A percentile compares a stretch with the other conserved stretches of the same genome.
Evolutionary conservation across 805 yeast genomes (phyloP).

Genomic region (Lipomyces anomalus): DNA sequence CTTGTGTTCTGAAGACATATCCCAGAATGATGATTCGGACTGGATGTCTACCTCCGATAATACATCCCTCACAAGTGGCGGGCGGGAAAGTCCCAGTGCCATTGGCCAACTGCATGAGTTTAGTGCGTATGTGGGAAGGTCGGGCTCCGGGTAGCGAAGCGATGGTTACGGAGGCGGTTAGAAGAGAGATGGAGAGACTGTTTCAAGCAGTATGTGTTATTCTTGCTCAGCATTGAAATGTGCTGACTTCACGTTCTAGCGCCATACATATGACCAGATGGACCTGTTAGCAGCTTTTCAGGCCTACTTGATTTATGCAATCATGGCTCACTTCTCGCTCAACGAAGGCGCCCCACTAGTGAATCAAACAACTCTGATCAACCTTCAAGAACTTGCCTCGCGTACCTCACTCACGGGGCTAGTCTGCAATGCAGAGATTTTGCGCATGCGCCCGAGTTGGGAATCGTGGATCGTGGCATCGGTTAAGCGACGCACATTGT

Average conservation of each 20-base stretch:
- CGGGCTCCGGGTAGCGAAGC: neutral
- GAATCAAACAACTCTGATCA: neutral
- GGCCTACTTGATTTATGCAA: slow-evolving; percentile 1
- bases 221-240: neutral
- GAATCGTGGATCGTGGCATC: slow-evolving; percentile 4
- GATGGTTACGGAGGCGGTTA: neutral
- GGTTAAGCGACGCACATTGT: slow-evolving; percentile 4
- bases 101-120: slow-evolving; percentile 1
- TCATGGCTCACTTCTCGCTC: neutral
- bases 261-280: neutral
- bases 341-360: neutral
- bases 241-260: no score
- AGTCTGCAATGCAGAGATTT: slow-evolving; percentile 2
- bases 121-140: slow-evolving; percentile 2
- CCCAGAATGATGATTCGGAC: slow-evolving; percentile 1
- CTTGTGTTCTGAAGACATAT: slow-evolving; percentile 1
- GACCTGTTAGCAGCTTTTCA: slow-evolving; percentile 2
- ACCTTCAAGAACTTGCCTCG: neutral
- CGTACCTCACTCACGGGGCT: neutral
- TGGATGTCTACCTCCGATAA: neutral
- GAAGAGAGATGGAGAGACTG: slow-evolving; percentile 1
- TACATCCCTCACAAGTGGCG: slow-evolving; percentile 1
- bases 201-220: neutral
- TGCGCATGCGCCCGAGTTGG: slow-evolving; percentile 1
- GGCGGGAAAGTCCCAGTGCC: neutral